Percentiles rank a stretch among this genome's conserved stretches.
These are phyloP conservation scores for Annulohypoxylon maeteangense DNA, from an alignment of 495 filamentous ascomycete genomes.

Conservation along the genomic window DNA sequence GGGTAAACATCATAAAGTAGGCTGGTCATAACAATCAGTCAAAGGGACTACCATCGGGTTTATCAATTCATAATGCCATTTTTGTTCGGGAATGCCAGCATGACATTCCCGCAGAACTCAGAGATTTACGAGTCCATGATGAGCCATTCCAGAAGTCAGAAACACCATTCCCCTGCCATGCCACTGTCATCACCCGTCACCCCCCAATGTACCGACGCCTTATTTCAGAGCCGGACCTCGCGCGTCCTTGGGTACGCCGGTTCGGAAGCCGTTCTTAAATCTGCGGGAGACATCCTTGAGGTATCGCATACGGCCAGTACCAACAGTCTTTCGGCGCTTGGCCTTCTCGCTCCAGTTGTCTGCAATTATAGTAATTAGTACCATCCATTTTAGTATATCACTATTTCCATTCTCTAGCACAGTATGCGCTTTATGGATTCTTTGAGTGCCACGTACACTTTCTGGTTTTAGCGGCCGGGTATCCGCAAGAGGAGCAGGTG, in stretches of 20 bases:
- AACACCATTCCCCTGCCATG: slow-evolving; percentile 51
- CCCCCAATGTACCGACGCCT: slow-evolving; percentile 33
- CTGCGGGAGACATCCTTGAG: slow-evolving; percentile 87
- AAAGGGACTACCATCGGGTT: slow-evolving; percentile 23
- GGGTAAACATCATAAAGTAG: not conserved
- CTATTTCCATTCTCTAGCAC: slow-evolving; percentile 14
- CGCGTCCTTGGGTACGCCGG: slow-evolving; percentile 85
- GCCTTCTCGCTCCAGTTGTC: slow-evolving; percentile 99
- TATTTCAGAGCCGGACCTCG: slow-evolving; percentile 65
- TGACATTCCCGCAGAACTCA: slow-evolving; percentile 43
- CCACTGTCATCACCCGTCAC: slow-evolving; percentile 44
- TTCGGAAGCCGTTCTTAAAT: slow-evolving; percentile 97
- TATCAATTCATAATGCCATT: slow-evolving; percentile 50
- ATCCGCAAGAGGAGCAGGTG: slow-evolving; percentile 96
- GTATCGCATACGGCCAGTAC: slow-evolving; percentile 91
- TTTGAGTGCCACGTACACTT: slow-evolving; percentile 82
- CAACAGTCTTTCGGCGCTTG: slow-evolving; percentile 99
- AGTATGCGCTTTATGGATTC: not conserved
- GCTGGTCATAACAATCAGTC: not conserved
- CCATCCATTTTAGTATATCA: slow-evolving; percentile 22
- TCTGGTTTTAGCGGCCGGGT: slow-evolving; percentile 94
- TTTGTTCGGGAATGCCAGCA: slow-evolving; percentile 45
- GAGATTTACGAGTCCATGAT: slow-evolving; percentile 40
- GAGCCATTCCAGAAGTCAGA: slow-evolving; percentile 51
- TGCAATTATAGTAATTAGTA: slow-evolving; percentile 53